Percentiles rank a stretch among this genome's conserved stretches.
Evolutionary conservation across 345 rosid genomes (phyloP).

Genomic region (Erodium maritimum): DNA sequence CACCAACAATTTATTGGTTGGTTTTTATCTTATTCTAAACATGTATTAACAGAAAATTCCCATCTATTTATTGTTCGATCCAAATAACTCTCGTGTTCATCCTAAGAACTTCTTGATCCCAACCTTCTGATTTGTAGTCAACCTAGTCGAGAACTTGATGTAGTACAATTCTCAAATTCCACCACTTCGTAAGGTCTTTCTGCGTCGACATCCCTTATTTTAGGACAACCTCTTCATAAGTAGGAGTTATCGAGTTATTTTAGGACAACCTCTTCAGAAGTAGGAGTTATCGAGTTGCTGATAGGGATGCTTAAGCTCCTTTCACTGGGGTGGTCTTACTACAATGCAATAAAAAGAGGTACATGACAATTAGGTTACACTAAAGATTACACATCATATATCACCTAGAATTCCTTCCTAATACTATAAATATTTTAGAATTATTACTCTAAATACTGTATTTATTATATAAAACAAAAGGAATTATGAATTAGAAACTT

Average conservation of each 20-base stretch:
- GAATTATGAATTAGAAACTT: no score
- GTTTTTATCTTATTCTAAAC: not conserved
- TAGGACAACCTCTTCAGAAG: no score
- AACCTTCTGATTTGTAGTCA: constrained; percentile 59
- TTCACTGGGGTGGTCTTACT: constrained; percentile 68
- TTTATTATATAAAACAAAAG: no score
- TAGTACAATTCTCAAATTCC: constrained; percentile 69
- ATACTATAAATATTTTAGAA: not conserved
- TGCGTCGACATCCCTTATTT: constrained; percentile 80
- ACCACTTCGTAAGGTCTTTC: constrained; percentile 55
- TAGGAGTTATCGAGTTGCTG: constrained; percentile 51
- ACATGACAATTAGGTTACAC: no score
- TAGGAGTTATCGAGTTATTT: no score
- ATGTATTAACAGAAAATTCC: not conserved
- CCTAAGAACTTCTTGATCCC: constrained; percentile 63
- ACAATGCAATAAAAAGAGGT: constrained; percentile 13
- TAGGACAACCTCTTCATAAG: constrained; percentile 70
- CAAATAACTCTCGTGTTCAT: not conserved
- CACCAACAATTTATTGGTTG: no score
- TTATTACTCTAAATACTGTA: no score
- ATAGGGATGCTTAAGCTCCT: constrained; percentile 48
- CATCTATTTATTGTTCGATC: not conserved
- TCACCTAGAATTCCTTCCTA: not conserved
- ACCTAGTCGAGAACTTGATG: constrained; percentile 52
- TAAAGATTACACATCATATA: not conserved